phyloP scores from a whole-genome alignment of 768 basidiomycete genomes.

The Lactarius deliciosus region DNA sequence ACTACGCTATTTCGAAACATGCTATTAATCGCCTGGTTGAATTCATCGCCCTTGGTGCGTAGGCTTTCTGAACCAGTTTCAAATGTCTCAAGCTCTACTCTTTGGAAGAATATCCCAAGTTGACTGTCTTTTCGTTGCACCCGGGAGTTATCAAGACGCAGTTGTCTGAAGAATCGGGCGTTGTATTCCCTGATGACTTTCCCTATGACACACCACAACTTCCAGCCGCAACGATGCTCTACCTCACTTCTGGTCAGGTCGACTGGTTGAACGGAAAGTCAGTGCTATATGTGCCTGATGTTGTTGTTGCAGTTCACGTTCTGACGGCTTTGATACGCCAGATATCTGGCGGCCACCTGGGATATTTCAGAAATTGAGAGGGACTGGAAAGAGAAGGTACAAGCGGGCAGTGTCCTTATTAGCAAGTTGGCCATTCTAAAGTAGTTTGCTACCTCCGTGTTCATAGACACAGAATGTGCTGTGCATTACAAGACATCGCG shows the following conservation, averaged over 20 bases:
- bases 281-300: neutral
- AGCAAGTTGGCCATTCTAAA: too few relatives aligned
- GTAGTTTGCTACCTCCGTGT: too few relatives aligned
- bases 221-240: constrained; percentile 29
- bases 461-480: too few relatives aligned
- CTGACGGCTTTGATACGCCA: neutral
- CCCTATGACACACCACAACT: constrained; percentile 28
- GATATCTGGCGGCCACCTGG: neutral
- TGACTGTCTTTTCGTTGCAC: constrained; percentile 18
- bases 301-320: too few relatives aligned
- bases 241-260: constrained; percentile 25
- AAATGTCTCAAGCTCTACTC: neutral
- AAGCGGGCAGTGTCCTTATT: too few relatives aligned
- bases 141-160: constrained; percentile 17
- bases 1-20: too few relatives aligned
- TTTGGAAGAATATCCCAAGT: constrained; percentile 13
- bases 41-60: too few relatives aligned
- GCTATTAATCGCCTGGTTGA: too few relatives aligned
- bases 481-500: too few relatives aligned
- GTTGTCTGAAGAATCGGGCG: neutral
- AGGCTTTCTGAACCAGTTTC: too few relatives aligned
- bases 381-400: too few relatives aligned
- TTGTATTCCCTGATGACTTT: neutral
- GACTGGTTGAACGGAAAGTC: constrained; percentile 31
- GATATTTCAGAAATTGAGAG: too few relatives aligned